Conservation (phyloP, 2,329 filamentous ascomycete species). For the Diplocarpon rosae region DNA sequence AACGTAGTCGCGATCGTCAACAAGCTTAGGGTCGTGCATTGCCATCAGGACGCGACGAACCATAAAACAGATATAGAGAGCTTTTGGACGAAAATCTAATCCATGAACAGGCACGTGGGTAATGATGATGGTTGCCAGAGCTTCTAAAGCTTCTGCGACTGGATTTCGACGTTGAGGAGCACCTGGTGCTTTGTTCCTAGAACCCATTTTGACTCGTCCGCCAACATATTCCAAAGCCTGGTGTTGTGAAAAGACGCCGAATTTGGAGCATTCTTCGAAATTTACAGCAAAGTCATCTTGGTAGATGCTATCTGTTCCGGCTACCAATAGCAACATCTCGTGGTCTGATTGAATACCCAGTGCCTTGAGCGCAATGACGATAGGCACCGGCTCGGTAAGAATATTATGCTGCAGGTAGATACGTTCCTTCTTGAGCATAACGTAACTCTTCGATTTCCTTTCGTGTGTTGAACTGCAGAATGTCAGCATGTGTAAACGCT, state of each 20-base stretch:
- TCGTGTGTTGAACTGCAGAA: constrained; percentile 78
- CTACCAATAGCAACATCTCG: constrained; percentile 85
- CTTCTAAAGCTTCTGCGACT: constrained; percentile 85
- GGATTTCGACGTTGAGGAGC: constrained; percentile 58
- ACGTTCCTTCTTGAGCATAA: constrained; percentile 85
- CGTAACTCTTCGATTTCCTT: constrained; percentile 94
- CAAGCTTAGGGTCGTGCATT: constrained; percentile 74
- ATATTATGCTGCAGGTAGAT: constrained; percentile 90
- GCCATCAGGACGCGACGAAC: constrained; percentile 92
- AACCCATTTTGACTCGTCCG: constrained; percentile 75
- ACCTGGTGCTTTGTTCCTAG: constrained; percentile 42
- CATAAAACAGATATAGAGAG: constrained; percentile 95
- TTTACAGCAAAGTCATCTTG: constrained; percentile 94
- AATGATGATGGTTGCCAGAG: constrained; percentile 83
- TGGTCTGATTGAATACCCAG: constrained; percentile 90
- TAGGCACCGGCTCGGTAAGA: constrained; percentile 84
- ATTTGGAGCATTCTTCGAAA: constrained; percentile 81
- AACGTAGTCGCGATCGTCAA: constrained; percentile 95
- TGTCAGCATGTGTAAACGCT: constrained; percentile 6
- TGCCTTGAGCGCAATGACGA: constrained; percentile 85
- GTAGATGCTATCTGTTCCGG: constrained; percentile 76
- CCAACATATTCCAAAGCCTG: constrained; percentile 93
- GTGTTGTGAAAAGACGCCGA: constrained; percentile 82
- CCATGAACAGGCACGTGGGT: constrained; percentile 88
- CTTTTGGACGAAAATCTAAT: constrained; percentile 93